Evolutionary conservation across 306 rosid genomes (phyloP).

Genomic region (Vachellia pachyceras): DNA sequence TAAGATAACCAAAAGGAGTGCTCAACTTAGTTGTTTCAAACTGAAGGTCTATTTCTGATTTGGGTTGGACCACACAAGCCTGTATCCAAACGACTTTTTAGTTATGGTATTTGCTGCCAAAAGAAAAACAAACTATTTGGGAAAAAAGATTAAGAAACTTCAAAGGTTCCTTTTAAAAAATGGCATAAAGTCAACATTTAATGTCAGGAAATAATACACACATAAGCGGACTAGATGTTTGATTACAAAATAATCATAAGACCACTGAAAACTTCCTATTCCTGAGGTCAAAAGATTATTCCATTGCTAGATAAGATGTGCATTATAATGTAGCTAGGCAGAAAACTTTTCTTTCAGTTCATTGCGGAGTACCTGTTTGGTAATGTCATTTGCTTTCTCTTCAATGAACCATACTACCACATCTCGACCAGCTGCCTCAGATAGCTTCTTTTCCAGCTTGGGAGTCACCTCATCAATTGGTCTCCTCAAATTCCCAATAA

Average conservation of each 20-base stretch:
- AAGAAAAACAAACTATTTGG: not conserved
- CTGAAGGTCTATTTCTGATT: conserved; percentile 91
- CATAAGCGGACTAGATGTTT: not conserved
- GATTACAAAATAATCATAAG: not conserved
- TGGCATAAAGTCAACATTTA: not conserved
- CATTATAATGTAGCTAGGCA: not conserved
- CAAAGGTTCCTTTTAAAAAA: not conserved
- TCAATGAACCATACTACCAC: conserved; percentile 95
- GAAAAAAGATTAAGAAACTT: not conserved
- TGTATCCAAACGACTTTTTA: conserved; percentile 34
- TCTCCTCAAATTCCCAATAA: conserved; percentile 84
- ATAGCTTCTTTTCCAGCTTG: conserved; percentile 79
- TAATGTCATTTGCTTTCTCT: conserved; percentile 75
- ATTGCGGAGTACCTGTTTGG: conserved; percentile 70
- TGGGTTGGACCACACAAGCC: conserved; percentile 97
- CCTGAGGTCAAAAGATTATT: not conserved
- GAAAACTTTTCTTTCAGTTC: not conserved
- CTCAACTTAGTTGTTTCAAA: conserved; percentile 81
- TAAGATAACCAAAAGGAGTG: conserved; percentile 80
- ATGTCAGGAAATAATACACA: not conserved
- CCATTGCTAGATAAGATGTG: not conserved
- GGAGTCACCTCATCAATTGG: conserved; percentile 92
- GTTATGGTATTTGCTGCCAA: not conserved
- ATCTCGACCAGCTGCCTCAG: conserved; percentile 81
- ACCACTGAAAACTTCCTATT: not conserved